These are phyloP conservation scores for Geoglossum cookeanum DNA, from an alignment of 2,329 filamentous ascomycete genomes.

Conservation along the genomic window DNA sequence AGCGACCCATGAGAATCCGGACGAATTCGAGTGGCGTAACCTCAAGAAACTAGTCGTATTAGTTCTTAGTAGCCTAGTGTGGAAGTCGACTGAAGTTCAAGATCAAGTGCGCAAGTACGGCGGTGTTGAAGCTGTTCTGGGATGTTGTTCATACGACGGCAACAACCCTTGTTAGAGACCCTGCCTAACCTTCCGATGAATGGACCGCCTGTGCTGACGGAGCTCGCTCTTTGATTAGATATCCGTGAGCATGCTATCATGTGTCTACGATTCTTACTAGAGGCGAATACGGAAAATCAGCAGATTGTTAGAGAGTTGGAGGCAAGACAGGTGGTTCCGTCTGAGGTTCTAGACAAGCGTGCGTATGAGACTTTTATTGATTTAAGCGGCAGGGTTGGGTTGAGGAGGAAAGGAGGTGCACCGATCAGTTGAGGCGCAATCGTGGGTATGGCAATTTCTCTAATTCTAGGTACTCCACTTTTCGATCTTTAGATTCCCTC, in stretches of 20 bases:
- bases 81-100: slow-evolving; percentile 71
- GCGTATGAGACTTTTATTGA: slow-evolving; percentile 16
- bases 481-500: not conserved
- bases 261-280: slow-evolving; percentile 55
- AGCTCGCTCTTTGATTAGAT: slow-evolving; percentile 18
- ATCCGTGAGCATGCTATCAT: slow-evolving; percentile 82
- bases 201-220: not conserved
- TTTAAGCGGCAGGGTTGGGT: slow-evolving; percentile 13
- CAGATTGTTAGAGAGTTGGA: slow-evolving; percentile 25
- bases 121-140: slow-evolving; percentile 71
- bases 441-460: not conserved
- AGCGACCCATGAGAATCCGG: slow-evolving; percentile 34
- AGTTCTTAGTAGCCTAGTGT: slow-evolving; percentile 73
- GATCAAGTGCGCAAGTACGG: slow-evolving; percentile 70
- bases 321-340: slow-evolving; percentile 12
- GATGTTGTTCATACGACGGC: slow-evolving; percentile 80
- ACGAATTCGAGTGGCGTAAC: slow-evolving; percentile 54
- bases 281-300: slow-evolving; percentile 32
- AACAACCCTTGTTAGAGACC: slow-evolving; percentile 49
- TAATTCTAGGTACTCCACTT: not conserved
- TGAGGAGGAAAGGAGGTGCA: slow-evolving; percentile 8
- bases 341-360: slow-evolving; percentile 13
- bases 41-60: slow-evolving; percentile 87
- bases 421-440: not conserved
- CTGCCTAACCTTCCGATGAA: not conserved